phyloP scores from a whole-genome alignment of 2,329 filamentous ascomycete genomes.

The Anthostomella pinea region DNA sequence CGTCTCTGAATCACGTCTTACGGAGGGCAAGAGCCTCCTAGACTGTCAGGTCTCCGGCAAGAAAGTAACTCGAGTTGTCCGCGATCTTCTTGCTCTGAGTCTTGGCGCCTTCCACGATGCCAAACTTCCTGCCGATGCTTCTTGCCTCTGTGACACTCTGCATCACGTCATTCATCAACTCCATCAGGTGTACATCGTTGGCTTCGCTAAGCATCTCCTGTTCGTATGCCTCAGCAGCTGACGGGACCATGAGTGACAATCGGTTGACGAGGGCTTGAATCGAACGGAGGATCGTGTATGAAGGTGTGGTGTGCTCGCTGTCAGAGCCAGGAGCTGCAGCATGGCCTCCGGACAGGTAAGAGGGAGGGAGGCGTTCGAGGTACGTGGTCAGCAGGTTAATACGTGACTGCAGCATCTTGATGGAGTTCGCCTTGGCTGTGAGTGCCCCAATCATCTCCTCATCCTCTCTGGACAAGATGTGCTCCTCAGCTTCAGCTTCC shows the following conservation, averaged over 20 bases:
- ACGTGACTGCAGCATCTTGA: conserved; percentile 85
- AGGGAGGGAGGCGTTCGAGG: conserved; percentile 67
- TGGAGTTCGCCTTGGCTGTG: conserved; percentile 85
- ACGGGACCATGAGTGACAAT: conserved; percentile 75
- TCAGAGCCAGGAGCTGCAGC: conserved; percentile 31
- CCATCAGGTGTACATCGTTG: conserved; percentile 80
- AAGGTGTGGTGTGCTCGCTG: conserved; percentile 41
- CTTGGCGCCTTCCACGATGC: conserved; percentile 50
- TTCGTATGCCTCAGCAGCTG: conserved; percentile 62
- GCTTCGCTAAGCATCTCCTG: conserved; percentile 72
- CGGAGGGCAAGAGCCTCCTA: too few species aligned
- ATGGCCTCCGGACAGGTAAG: conserved; percentile 52
- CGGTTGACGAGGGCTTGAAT: conserved; percentile 84
- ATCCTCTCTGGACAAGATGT: conserved; percentile 54
- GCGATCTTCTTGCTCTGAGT: conserved; percentile 21
- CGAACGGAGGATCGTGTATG: conserved; percentile 77
- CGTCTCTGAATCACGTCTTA: too few species aligned
- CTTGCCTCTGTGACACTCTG: conserved; percentile 68
- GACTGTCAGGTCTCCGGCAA: conserved; percentile 26
- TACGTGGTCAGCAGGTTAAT: conserved; percentile 74
- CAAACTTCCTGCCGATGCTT: conserved; percentile 73
- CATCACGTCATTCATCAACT: conserved; percentile 72
- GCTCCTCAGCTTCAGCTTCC: conserved; percentile 35
- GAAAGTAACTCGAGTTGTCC: conserved; percentile 15
- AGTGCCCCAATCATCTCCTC: conserved; percentile 64